Percentiles rank a stretch among this genome's conserved stretches.
phyloP scores from a whole-genome alignment of 257 asterid genomes.

The Petrea volubilis region DNA sequence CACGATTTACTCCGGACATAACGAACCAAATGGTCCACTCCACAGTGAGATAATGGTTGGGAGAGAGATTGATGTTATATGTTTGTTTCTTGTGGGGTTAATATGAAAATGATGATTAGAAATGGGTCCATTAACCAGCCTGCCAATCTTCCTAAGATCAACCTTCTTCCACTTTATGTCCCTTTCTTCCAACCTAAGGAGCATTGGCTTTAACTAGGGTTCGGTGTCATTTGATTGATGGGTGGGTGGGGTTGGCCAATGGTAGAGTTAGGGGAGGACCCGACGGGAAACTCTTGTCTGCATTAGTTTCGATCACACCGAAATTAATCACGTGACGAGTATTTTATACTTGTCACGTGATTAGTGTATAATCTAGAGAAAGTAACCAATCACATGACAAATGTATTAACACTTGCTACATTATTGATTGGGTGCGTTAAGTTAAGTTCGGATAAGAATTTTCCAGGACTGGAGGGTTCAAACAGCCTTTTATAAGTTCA shows the following conservation, averaged over 20 bases:
- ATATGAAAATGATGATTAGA: conserved; percentile 31
- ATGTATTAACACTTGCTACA: too few relatives aligned
- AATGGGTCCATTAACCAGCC: conserved; percentile 54
- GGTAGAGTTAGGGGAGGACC: too few relatives aligned
- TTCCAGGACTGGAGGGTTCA: too few relatives aligned
- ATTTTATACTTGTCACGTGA: too few relatives aligned
- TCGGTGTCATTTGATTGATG: conserved; percentile 42
- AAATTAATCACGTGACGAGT: too few relatives aligned
- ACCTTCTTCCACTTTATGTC: conserved; percentile 56
- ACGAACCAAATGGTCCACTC: conserved; percentile 51
- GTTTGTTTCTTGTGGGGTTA: conserved; percentile 48
- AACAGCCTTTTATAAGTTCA: too few relatives aligned
- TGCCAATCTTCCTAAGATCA: conserved; percentile 51
- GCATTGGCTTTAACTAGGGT: conserved; percentile 38
- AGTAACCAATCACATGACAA: too few relatives aligned
- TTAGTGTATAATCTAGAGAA: too few relatives aligned
- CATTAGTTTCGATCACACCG: too few relatives aligned
- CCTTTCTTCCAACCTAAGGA: conserved; percentile 57
- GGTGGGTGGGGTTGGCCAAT: neutral
- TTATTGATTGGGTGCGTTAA: too few relatives aligned
- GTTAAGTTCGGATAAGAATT: too few relatives aligned
- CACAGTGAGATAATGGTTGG: conserved; percentile 25
- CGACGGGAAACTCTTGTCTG: too few relatives aligned
- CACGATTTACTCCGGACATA: conserved; percentile 58
- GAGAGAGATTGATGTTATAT: conserved; percentile 48